Base-by-base conservation (phyloP, 257 asterid species). In the Scutellaria minor region DNA sequence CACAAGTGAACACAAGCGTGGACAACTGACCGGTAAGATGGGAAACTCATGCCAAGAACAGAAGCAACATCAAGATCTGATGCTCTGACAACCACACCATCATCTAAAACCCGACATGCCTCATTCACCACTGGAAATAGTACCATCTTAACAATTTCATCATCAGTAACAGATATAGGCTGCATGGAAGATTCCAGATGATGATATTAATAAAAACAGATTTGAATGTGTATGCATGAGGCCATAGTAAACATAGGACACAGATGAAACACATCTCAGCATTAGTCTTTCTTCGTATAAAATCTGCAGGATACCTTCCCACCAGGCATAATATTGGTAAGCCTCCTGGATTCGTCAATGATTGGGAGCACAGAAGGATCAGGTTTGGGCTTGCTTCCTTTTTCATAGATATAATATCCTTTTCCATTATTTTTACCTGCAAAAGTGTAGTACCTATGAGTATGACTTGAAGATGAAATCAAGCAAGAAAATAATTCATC, bases 11-110 rank as follows among this genome's bases (percentile, higher is more conserved):
- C 22, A 41, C 12, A 67, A 54, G 50, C 7, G 10, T 46, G n/a
- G 69, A 66, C 13, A 69, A 86, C 96, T 82, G 66, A 93, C 98
- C 97, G 92, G 75, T 85, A 94, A 64, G 96, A 81, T 51, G 99
- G 99, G 81, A 91, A 94, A 75, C 99, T 87, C 97, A 94, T 94
- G 82, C 99, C 99, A 78, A 89, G 97, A 76, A 89, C 80, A 55
- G 99, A 89, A 48, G 99, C 93, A 40, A 81, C 87, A 59, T 94
- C 99, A 69, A 94, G 97, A 79, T 94, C 99, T 31, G 98, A 91
- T 55, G 99, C 97, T 52, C 95, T 91, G 45, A 94, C 84, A 55
- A 91, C 96, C 2, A 94, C 58, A 48, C 96, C 96, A 47, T 94
- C 97, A 64, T 89, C 97, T 84, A 94, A 68, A 63, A 94, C 95